Evolutionary conservation across 75 land plant genomes (phyloP), one percentile per base, ranked within the genome.

Genomic region (Picea glauca): DNA sequence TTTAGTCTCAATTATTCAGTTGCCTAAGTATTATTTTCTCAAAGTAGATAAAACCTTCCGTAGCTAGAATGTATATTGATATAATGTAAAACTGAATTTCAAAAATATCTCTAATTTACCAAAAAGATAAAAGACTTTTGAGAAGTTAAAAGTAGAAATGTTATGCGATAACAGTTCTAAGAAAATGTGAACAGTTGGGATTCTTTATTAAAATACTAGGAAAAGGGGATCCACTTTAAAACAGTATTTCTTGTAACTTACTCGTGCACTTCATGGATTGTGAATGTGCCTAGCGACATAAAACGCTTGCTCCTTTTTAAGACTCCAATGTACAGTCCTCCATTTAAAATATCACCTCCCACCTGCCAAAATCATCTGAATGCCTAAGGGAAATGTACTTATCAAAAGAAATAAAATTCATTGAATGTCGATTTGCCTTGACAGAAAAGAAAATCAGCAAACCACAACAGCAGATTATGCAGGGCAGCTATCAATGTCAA

Each of bases 241-340:
- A 7, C 35, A 13, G 4, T 17, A 46, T n/a, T 33, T 46, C 35
- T 33, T 13, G n/a, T 20, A 62, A 40, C 78, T 83, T 81, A 89
- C 91, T 83, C 83, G 11, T 54, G 3, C 54, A 89, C 84, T 78
- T 78, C 83, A 82, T 89, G 84, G 72, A 86, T 74, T 62, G 74
- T 76, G 75, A 79, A 77, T 20, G 82, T 26, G 26, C 26, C 26
- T 26, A 26, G 26, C 0, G 26, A 26, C 26, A 26, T 26, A 26
- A 26, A 26, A 26, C 26, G 26, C 26, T 26, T 26, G 26, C 26
- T 26, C 26, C 26, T 26, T 26, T 26, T 26, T 26, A 26, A 26
- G 26, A 26, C 26, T 26, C 26, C 26, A 26, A 26, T 26, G 26
- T 26, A 26, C 26, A 26, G 26, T 26, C 54, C 79, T 72, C 59